phyloP scores from a whole-genome alignment of 2,329 filamentous ascomycete species.

The Hymenoscyphus infarciens region DNA sequence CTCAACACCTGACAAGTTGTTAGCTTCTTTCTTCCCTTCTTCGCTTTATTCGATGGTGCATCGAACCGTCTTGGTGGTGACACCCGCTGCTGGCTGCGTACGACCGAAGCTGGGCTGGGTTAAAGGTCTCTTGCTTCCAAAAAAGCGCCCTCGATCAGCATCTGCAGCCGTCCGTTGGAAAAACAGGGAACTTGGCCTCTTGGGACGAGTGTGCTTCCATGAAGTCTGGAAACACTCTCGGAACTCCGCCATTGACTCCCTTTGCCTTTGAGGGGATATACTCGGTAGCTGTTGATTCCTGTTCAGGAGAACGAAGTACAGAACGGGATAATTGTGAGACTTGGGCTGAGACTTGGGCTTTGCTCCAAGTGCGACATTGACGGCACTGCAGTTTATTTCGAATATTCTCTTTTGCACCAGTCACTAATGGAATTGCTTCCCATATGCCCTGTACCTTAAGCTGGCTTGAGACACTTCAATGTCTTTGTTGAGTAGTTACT shows the following conservation, averaged over 20 bases:
- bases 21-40: not conserved
- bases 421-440: no score
- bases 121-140: not conserved
- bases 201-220: not conserved
- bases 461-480: not conserved
- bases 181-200: not conserved
- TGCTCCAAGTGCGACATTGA: not conserved
- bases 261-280: not conserved
- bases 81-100: not conserved
- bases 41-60: constrained; percentile 2
- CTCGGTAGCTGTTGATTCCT: not conserved
- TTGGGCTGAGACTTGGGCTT: not conserved
- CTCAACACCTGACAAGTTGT: not conserved
- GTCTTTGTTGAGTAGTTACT: not conserved
- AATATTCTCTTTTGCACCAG: not conserved
- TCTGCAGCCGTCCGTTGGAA: not conserved
- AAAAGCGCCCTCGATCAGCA: not conserved
- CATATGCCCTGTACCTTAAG: not conserved
- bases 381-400: not conserved
- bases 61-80: not conserved
- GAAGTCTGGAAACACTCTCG: not conserved
- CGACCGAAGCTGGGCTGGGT: not conserved
- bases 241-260: not conserved
- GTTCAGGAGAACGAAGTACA: not conserved
- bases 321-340: not conserved